Evolutionary conservation across 2,329 filamentous ascomycete species (phyloP).

Genomic region (Pyrenophora tritici-repentis): DNA sequence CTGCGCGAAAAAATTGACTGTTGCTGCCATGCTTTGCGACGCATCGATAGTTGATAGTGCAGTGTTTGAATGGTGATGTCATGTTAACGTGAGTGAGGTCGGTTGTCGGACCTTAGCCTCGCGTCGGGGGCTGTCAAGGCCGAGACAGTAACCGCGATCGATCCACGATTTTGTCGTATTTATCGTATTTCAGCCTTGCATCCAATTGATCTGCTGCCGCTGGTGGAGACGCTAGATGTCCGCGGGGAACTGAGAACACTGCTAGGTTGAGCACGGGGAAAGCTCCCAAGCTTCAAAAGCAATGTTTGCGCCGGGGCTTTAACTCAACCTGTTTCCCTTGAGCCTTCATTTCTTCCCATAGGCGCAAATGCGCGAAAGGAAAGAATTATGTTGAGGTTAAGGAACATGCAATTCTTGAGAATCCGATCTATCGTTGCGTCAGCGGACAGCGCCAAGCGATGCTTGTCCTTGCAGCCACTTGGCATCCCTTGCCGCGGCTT

Average conservation of each 20-base stretch:
- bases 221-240: conserved; percentile 12
- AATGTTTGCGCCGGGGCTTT: neutral
- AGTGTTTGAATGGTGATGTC: conserved; percentile 28
- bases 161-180: conserved; percentile 9
- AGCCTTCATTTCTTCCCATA: too few species aligned
- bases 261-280: neutral
- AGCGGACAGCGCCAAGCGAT: conserved; percentile 11
- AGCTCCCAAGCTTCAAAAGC: neutral
- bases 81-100: conserved; percentile 12
- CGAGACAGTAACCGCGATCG: conserved; percentile 19
- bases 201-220: conserved; percentile 4
- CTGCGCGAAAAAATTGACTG: conserved; percentile 9
- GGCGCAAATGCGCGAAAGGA: too few species aligned
- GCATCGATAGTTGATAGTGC: conserved; percentile 8
- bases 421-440: conserved; percentile 1
- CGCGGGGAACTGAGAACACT: conserved; percentile 13
- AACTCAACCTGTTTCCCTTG: too few species aligned
- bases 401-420: neutral
- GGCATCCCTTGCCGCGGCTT: conserved; percentile 1
- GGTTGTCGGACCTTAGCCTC: conserved; percentile 13
- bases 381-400: too few species aligned
- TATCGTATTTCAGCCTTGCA: conserved; percentile 15
- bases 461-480: conserved; percentile 7
- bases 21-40: conserved; percentile 16
- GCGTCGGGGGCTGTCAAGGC: conserved; percentile 19